Conservation (phyloP, 345 rosid genomes). For the Bruguiera gymnorhiza region DNA sequence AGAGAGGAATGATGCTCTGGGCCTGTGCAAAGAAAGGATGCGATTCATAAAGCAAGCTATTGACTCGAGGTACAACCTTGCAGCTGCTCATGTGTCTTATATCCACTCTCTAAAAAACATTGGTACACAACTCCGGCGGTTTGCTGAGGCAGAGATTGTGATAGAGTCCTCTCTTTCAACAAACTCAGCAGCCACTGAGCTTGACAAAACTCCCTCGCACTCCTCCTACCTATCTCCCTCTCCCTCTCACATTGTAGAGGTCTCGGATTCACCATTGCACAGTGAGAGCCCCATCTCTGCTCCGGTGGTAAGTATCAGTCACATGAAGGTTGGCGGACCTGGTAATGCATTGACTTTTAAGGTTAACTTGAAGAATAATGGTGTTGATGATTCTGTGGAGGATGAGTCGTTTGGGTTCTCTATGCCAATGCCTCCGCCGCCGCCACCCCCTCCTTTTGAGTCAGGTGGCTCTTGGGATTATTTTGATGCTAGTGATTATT, state of each 20-base stretch:
- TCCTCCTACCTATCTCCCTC: slow-evolving; percentile 73
- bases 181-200: slow-evolving; percentile 59
- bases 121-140: slow-evolving; percentile 72
- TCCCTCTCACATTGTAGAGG: slow-evolving; percentile 50
- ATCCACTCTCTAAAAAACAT: slow-evolving; percentile 63
- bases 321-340: slow-evolving; percentile 43
- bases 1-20: slow-evolving; percentile 56
- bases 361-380: slow-evolving; percentile 38
- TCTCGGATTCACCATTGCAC: slow-evolving; percentile 57
- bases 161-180: slow-evolving; percentile 59
- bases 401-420: slow-evolving; percentile 38
- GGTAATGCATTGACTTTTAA: slow-evolving; percentile 47
- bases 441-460: slow-evolving; percentile 45
- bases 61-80: slow-evolving; percentile 71
- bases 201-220: slow-evolving; percentile 73
- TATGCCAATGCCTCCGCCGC: slow-evolving; percentile 51
- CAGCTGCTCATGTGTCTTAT: slow-evolving; percentile 93
- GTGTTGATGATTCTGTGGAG: slow-evolving; percentile 31
- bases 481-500: slow-evolving; percentile 62
- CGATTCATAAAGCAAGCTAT: slow-evolving; percentile 72
- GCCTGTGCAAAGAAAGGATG: slow-evolving; percentile 69
- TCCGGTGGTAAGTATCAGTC: slow-evolving; percentile 40
- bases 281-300: slow-evolving; percentile 42
- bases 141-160: slow-evolving; percentile 64
- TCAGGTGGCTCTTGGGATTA: slow-evolving; percentile 70